Percentiles rank a stretch among this genome's conserved stretches.
Conservation (phyloP, 1,139 yeast genomes). For the Lodderomyces beijingensis region DNA sequence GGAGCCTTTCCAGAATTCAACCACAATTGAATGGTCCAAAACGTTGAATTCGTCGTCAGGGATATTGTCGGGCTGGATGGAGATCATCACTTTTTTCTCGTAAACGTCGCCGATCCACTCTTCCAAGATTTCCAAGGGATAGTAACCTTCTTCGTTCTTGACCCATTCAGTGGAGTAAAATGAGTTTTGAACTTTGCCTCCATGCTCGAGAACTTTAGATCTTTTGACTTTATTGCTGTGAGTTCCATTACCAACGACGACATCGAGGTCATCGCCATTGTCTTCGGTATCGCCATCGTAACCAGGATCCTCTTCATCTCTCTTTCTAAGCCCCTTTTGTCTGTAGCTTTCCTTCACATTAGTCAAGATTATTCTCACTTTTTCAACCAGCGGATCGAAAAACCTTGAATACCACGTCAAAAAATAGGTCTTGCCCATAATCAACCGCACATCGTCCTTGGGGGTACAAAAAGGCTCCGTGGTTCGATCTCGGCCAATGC, state of each 20-base stretch:
- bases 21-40: conserved; percentile 45
- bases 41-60: conserved; percentile 63
- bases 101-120: conserved; percentile 56
- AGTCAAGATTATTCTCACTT: conserved; percentile 65
- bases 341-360: conserved; percentile 52
- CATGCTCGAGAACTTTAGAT: conserved; percentile 35
- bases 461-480: conserved; percentile 86
- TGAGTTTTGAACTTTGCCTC: conserved; percentile 40
- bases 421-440: conserved; percentile 62
- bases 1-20: conserved; percentile 54
- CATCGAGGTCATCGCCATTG: conserved; percentile 1
- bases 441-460: conserved; percentile 51
- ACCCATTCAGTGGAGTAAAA: conserved; percentile 74
- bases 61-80: conserved; percentile 69
- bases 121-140: conserved; percentile 53
- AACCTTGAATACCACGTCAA: conserved; percentile 76
- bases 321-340: conserved; percentile 53
- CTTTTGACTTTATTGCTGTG: conserved; percentile 18
- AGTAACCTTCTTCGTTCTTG: conserved; percentile 58
- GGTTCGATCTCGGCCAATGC: conserved; percentile 48
- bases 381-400: conserved; percentile 44
- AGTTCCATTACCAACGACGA: neutral
- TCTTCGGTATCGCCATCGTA: neutral
- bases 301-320: conserved; percentile 18
- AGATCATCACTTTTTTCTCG: conserved; percentile 47